phyloP scores from a whole-genome alignment of 2,329 filamentous ascomycete species.

The Elsinoe perseae region DNA sequence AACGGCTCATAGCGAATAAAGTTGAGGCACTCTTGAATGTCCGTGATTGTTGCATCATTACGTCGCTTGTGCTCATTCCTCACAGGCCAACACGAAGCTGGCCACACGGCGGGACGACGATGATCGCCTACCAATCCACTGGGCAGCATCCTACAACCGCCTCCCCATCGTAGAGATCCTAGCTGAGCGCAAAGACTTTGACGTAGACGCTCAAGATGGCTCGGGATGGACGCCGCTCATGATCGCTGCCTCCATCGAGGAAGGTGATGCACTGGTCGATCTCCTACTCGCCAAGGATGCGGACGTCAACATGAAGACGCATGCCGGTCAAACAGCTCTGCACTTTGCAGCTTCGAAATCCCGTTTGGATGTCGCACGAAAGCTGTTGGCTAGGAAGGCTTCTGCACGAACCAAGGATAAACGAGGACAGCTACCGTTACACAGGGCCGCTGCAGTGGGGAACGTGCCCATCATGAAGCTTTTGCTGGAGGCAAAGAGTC shows the following conservation, averaged over 20 bases:
- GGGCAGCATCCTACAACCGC: constrained; percentile 81
- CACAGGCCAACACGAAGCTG: constrained; percentile 69
- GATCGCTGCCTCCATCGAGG: constrained; percentile 69
- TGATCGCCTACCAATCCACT: constrained; percentile 84
- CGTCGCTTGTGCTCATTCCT: constrained; percentile 23
- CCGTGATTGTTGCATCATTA: constrained; percentile 18
- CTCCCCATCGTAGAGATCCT: constrained; percentile 66
- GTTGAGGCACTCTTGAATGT: constrained; percentile 70
- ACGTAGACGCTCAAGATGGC: constrained; percentile 74
- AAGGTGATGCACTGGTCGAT: constrained; percentile 60
- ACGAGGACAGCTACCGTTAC: constrained; percentile 81
- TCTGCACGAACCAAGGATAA: constrained; percentile 75
- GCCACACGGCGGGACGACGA: constrained; percentile 71
- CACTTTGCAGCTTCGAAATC: constrained; percentile 89
- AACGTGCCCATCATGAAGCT: constrained; percentile 79
- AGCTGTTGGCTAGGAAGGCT: constrained; percentile 67
- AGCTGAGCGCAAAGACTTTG: constrained; percentile 63
- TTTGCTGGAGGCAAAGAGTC: constrained; percentile 68
- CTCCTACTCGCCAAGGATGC: constrained; percentile 62
- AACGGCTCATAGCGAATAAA: constrained; percentile 46
- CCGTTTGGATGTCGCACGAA: constrained; percentile 72
- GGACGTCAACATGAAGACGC: constrained; percentile 67
- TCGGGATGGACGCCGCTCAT: constrained; percentile 78
- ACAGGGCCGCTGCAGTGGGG: constrained; percentile 84
- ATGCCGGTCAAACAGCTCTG: constrained; percentile 68